These are phyloP conservation scores for Hypocreales sp. DNA, from an alignment of 2,329 filamentous ascomycete species.

Conservation along the genomic window DNA sequence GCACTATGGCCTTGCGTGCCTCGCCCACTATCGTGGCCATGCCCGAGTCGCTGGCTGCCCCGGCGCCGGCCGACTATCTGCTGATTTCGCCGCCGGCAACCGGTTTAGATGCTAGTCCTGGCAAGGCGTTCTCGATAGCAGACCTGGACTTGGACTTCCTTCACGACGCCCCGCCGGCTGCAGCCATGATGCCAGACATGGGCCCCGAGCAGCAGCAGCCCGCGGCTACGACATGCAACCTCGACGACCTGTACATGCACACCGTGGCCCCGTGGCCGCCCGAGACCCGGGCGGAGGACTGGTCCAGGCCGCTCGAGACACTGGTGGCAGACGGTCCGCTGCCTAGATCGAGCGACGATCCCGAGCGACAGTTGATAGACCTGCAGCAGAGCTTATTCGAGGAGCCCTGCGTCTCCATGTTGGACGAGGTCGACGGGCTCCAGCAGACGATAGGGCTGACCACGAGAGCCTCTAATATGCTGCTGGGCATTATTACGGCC, in stretches of 20 bases:
- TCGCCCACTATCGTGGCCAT: background rate
- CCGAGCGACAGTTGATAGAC: slow-evolving; percentile 1
- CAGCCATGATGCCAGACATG: background rate
- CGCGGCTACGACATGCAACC: background rate
- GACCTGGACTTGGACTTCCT: background rate
- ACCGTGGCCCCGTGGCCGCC: background rate
- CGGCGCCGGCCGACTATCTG: background rate
- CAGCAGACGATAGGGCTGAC: background rate
- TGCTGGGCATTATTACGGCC: slow-evolving; percentile 1
- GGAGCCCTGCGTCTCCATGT: background rate
- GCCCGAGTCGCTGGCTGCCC: background rate
- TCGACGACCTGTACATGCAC: slow-evolving; percentile 1
- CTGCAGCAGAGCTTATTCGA: slow-evolving; percentile 1
- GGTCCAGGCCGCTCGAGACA: too few species aligned
- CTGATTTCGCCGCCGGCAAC: background rate
- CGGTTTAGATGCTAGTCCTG: too few species aligned
- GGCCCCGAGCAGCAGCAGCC: background rate
- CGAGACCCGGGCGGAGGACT: too few species aligned
- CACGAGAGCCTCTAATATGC: slow-evolving; percentile 1
- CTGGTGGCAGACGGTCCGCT: background rate
- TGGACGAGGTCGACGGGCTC: slow-evolving; percentile 1
- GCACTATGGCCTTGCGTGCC: background rate
- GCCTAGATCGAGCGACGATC: background rate
- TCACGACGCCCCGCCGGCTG: background rate
- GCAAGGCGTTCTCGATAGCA: background rate